Evolutionary conservation across 2,329 filamentous ascomycete species (phyloP), one percentile per base, ranked within the genome.

Genomic region (Ophiostoma sp.): DNA sequence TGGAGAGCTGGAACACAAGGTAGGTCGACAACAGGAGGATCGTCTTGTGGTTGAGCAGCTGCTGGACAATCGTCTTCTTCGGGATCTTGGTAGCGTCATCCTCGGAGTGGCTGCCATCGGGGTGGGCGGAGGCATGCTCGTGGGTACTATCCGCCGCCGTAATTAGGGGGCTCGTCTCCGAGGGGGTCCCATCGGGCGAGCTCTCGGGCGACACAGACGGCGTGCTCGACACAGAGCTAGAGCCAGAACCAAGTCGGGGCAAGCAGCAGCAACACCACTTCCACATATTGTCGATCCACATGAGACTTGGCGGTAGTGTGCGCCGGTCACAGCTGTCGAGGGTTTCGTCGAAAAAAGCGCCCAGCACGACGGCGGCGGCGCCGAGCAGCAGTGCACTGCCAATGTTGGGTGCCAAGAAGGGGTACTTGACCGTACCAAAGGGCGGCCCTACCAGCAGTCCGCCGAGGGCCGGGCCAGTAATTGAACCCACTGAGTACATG

Each of bases 401-500:
- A 0, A 98, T 75, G 73, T 98, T 99, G 0, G 95, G 94, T 0
- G 86, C 84, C 4, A 97, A 81, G 74, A 96, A 99, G 0, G 95
- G 95, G 76, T 92, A 94, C 1, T 82, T 81, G 64, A 85, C 44
- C 44, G 44, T 85, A 1, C 77, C 76, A 5, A 85, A 84, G 41
- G 86, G 76, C 64, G 82, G 83, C 62, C 88, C 85, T 0, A 96
- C 90, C 67, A 98, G 79, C 55, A 97, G 77, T 0, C 95, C 95
- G 14, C 95, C 95, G n/a, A 98, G 79, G 1, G 96, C 87, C 0
- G 95, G 95, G 0, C 95, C 95, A 0, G 93, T 95, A 70, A 99
- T 97, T 60, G 91, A 92, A 18, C 95, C 95, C 45, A 99, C 82
- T 4, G 94, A 94, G 78, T 99, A 99, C n/a, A 98, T 89, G 52